phyloP scores from a whole-genome alignment of 441 rosid species.

The Biscutella auriculata region DNA sequence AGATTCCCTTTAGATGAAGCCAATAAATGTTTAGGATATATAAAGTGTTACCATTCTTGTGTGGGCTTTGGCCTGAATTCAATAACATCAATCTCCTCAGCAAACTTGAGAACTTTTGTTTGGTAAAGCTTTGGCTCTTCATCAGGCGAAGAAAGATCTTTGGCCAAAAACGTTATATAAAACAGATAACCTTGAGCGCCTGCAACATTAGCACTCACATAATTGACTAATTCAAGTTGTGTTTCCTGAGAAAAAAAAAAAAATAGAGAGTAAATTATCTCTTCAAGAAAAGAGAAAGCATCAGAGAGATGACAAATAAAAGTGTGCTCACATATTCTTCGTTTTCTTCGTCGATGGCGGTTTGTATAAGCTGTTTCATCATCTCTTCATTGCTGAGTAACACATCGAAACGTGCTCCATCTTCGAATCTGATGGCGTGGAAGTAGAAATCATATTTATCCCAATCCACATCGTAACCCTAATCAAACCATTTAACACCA shows the following conservation, averaged over 20 bases:
- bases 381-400: background rate
- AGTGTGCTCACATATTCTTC: background rate
- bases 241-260: background rate
- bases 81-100: background rate
- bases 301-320: background rate
- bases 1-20: no score
- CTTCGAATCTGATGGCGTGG: background rate
- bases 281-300: background rate
- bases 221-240: background rate
- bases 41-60: background rate
- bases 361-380: background rate
- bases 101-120: background rate
- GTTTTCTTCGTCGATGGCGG: background rate
- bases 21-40: no score
- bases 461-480: background rate
- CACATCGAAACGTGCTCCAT: accelerated
- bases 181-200: background rate
- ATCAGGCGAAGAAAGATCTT: background rate
- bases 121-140: background rate
- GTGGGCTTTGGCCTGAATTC: background rate
- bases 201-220: background rate
- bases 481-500: background rate
- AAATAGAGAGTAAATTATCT: no score
- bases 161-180: background rate
- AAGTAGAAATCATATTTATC: background rate